A percentile compares a stretch with the other conserved stretches of the same genome.
phyloP scores from a whole-genome alignment of 768 basidiomycete genomes.

The Auricularia heimuer region DNA sequence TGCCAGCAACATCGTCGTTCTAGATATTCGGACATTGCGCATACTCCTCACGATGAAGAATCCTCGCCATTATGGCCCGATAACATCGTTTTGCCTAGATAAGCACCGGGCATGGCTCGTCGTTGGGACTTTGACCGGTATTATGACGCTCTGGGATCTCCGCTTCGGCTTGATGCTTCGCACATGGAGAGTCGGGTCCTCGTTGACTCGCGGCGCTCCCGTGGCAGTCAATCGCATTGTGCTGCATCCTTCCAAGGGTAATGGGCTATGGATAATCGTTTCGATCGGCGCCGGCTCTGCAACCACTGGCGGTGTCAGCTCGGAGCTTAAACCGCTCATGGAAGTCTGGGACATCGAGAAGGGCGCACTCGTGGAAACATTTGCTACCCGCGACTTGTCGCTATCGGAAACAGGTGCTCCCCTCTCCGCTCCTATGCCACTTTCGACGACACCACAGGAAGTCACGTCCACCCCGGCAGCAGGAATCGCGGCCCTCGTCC shows the following conservation, averaged over 20 bases:
- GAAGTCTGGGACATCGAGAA: slow-evolving; percentile 95
- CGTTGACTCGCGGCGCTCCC: slow-evolving; percentile 11
- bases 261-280: slow-evolving; percentile 86
- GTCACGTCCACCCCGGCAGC: slow-evolving; percentile 56
- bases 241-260: slow-evolving; percentile 79
- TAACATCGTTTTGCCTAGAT: slow-evolving; percentile 78
- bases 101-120: slow-evolving; percentile 81
- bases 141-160: slow-evolving; percentile 87
- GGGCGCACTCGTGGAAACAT: slow-evolving; percentile 69
- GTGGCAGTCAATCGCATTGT: slow-evolving; percentile 15
- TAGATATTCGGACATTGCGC: slow-evolving; percentile 83
- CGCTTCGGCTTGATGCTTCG: slow-evolving; percentile 85
- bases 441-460: slow-evolving; percentile 23
- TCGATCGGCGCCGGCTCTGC: slow-evolving; percentile 43
- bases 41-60: slow-evolving; percentile 70
- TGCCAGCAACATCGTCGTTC: slow-evolving; percentile 57
- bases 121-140: slow-evolving; percentile 77
- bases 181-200: slow-evolving; percentile 66
- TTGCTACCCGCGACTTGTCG: slow-evolving; percentile 33
- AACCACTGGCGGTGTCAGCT: slow-evolving; percentile 5
- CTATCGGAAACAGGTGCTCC: slow-evolving; percentile 39
- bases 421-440: slow-evolving; percentile 35
- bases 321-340: slow-evolving; percentile 33
- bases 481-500: slow-evolving; percentile 75
- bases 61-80: slow-evolving; percentile 76